These are phyloP conservation scores for Eucalyptus fibrosa DNA, from an alignment of 345 rosid species.

Conservation along the genomic window DNA sequence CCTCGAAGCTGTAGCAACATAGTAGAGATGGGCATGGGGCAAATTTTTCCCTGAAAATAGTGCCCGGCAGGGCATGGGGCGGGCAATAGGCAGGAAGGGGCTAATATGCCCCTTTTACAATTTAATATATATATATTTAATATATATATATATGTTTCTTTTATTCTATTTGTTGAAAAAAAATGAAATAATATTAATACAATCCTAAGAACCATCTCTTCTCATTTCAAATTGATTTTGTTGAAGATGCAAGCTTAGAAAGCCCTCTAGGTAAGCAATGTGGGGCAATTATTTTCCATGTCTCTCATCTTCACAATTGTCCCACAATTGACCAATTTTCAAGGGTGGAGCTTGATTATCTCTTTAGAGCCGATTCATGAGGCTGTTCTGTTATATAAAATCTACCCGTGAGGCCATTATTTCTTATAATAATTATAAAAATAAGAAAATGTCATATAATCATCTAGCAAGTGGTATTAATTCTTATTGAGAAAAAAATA, in stretches of 20 bases:
- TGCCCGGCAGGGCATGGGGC: too few relatives aligned
- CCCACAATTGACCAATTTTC: not conserved
- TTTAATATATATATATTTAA: too few relatives aligned
- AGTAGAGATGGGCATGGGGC: too few relatives aligned
- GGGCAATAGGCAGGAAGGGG: not conserved
- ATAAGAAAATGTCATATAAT: not conserved
- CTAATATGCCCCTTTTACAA: not conserved
- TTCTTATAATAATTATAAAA: not conserved
- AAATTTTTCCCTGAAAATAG: too few relatives aligned
- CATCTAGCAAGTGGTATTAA: not conserved
- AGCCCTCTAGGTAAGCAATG: not conserved
- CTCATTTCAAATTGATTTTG: not conserved
- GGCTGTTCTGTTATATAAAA: not conserved
- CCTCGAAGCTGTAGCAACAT: too few relatives aligned
- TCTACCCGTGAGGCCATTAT: not conserved
- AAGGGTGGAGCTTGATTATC: not conserved
- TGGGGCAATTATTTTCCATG: not conserved
- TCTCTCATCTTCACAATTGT: not conserved
- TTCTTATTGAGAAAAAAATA: not conserved
- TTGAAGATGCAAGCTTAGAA: not conserved
- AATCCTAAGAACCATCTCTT: not conserved
- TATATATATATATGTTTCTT: not conserved
- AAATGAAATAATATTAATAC: not conserved
- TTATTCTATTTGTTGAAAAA: not conserved
- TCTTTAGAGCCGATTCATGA: not conserved